phyloP scores from a whole-genome alignment of 2,329 filamentous ascomycete species.

The Metarhizium brunneum region DNA sequence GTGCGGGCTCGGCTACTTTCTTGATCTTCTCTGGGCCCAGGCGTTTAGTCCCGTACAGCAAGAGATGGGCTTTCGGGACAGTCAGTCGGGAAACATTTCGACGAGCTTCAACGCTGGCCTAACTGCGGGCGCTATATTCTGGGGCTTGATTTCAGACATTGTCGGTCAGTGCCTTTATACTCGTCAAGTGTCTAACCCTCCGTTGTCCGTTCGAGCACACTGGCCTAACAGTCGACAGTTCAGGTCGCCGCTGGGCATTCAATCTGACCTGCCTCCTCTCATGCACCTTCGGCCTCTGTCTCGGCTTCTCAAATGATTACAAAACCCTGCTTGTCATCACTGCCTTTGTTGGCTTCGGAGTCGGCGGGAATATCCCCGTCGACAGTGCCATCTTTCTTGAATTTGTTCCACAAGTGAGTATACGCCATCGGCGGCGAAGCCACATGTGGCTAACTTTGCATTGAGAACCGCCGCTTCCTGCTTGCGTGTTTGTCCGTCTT shows the following conservation, averaged over 20 bases:
- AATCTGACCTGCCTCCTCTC: slow-evolving; percentile 48
- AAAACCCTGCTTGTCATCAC: slow-evolving; percentile 41
- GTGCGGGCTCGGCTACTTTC: slow-evolving; percentile 44
- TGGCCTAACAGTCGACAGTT: too few relatives aligned
- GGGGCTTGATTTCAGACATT: slow-evolving; percentile 33
- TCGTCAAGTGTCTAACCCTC: too few relatives aligned
- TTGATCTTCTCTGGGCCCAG: slow-evolving; percentile 50
- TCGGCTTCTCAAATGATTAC: slow-evolving; percentile 36
- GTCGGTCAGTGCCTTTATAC: slow-evolving; percentile 7
- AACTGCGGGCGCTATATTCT: slow-evolving; percentile 45
- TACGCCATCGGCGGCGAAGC: neutral
- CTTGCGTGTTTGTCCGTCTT: slow-evolving; percentile 44
- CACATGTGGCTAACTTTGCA: accelerated
- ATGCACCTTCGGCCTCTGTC: slow-evolving; percentile 41
- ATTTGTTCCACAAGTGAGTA: slow-evolving; percentile 36
- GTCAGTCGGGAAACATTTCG: slow-evolving; percentile 35
- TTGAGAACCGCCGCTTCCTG: slow-evolving; percentile 36
- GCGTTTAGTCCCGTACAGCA: slow-evolving; percentile 47
- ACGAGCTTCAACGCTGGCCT: slow-evolving; percentile 36
- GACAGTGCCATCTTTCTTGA: slow-evolving; percentile 47
- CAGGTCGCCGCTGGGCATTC: slow-evolving; percentile 43
- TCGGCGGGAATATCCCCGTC: slow-evolving; percentile 46
- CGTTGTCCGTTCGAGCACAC: too few relatives aligned
- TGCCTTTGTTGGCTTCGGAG: slow-evolving; percentile 43
- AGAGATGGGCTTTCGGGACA: slow-evolving; percentile 41